Evolutionary conservation across 2,329 filamentous ascomycete species (phyloP).

Genomic region (Teratosphaeria viscida): DNA sequence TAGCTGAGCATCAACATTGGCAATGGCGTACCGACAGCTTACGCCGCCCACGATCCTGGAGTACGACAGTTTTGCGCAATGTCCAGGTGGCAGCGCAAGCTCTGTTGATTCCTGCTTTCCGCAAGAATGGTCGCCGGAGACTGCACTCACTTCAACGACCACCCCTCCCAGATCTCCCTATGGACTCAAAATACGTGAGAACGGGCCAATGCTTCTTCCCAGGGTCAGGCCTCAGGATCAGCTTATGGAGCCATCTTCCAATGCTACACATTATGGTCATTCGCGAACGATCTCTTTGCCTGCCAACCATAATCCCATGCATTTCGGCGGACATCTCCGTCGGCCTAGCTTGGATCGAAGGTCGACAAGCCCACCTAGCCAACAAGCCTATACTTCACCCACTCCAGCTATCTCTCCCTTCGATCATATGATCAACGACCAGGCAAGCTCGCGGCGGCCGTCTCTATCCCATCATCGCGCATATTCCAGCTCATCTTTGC

Average conservation of each 20-base stretch:
- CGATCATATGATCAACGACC: conserved; percentile 12
- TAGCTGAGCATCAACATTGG: conserved; percentile 21
- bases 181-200: conserved; percentile 16
- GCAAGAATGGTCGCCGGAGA: conserved; percentile 23
- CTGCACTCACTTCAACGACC: conserved; percentile 18
- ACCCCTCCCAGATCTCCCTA: conserved; percentile 22
- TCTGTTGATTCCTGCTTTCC: conserved; percentile 18
- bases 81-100: conserved; percentile 23
- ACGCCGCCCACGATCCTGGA: conserved; percentile 33
- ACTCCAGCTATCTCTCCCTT: conserved; percentile 12
- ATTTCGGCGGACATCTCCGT: conserved; percentile 17
- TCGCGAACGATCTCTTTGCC: conserved; percentile 20
- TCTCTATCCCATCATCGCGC: conserved; percentile 12
- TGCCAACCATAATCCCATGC: conserved; percentile 15
- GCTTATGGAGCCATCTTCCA: conserved; percentile 10
- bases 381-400: conserved; percentile 7
- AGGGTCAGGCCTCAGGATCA: conserved; percentile 20
- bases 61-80: conserved; percentile 14
- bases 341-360: conserved; percentile 10
- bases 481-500: conserved; percentile 15
- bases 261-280: conserved; percentile 11
- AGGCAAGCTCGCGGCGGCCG: conserved; percentile 10
- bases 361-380: conserved; percentile 16
- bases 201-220: conserved; percentile 18
- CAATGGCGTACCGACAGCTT: conserved; percentile 35